A percentile compares a stretch with the other conserved stretches of the same genome.
These are phyloP conservation scores for Pulveroboletus sp. DNA, from an alignment of 768 basidiomycete genomes.

Conservation along the genomic window DNA sequence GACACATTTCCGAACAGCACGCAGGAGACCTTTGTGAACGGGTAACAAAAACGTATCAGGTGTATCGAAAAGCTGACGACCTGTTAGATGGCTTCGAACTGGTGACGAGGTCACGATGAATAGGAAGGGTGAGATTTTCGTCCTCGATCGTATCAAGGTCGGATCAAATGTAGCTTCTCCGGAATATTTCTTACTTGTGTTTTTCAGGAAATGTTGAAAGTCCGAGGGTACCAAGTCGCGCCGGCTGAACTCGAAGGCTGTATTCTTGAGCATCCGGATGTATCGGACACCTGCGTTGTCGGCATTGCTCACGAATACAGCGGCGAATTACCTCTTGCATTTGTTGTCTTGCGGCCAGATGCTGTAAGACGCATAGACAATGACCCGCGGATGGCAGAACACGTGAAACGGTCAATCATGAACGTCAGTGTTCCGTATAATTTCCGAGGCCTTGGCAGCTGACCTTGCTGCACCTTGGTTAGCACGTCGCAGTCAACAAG, in stretches of 20 bases:
- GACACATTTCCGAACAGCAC: constrained; percentile 38
- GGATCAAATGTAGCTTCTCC: not conserved
- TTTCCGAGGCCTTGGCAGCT: not conserved
- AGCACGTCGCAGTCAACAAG: constrained; percentile 61
- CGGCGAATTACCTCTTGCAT: constrained; percentile 74
- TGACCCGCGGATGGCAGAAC: constrained; percentile 30
- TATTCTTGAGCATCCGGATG: constrained; percentile 57
- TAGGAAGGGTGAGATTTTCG: constrained; percentile 57
- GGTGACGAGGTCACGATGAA: constrained; percentile 72
- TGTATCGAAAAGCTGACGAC: not conserved
- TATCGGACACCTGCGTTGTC: constrained; percentile 63
- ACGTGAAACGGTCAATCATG: constrained; percentile 40
- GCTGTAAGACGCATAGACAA: constrained; percentile 36
- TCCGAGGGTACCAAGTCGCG: constrained; percentile 55
- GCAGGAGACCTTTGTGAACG: constrained; percentile 60
- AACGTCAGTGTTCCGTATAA: constrained; percentile 43
- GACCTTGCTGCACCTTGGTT: not conserved
- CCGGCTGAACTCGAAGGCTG: constrained; percentile 69
- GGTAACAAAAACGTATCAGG: constrained; percentile 10
- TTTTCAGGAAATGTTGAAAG: constrained; percentile 67
- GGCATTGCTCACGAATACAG: constrained; percentile 70
- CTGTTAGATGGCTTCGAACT: constrained; percentile 58
- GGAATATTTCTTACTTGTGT: not conserved
- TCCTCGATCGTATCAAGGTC: constrained; percentile 76
- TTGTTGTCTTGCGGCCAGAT: constrained; percentile 50